phyloP scores from a whole-genome alignment of 495 filamentous ascomycete genomes.

The Bacidia gigantensis region DNA sequence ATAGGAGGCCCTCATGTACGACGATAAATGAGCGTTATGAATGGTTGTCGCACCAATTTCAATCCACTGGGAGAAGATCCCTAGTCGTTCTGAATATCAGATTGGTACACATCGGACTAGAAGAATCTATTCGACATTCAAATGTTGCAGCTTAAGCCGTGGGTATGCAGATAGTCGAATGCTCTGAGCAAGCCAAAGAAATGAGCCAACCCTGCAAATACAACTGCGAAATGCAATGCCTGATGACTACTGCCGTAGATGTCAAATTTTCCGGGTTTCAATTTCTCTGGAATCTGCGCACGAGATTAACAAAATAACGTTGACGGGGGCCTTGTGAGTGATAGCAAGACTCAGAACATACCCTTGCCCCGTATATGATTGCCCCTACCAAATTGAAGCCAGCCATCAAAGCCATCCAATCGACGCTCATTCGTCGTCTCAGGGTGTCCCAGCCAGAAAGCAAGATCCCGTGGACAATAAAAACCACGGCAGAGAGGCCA shows the following conservation, averaged over 20 bases:
- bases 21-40: too few relatives aligned
- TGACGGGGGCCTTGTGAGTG: neutral
- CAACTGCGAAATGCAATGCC: conserved; percentile 36
- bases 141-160: too few relatives aligned
- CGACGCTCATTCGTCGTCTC: conserved; percentile 28
- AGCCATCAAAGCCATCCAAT: conserved; percentile 28
- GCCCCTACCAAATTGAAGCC: conserved; percentile 30
- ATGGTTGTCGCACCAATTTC: too few relatives aligned
- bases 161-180: conserved; percentile 32
- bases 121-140: too few relatives aligned
- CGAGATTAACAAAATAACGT: neutral
- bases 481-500: conserved; percentile 29
- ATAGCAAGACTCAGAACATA: conserved; percentile 14
- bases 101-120: too few relatives aligned
- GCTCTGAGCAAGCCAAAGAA: conserved; percentile 29
- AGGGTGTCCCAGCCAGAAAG: conserved; percentile 28
- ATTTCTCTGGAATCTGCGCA: conserved; percentile 33
- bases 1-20: too few relatives aligned
- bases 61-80: too few relatives aligned
- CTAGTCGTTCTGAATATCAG: too few relatives aligned
- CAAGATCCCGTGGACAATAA: conserved; percentile 29
- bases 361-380: conserved; percentile 30
- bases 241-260: conserved; percentile 38
- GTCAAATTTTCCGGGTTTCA: conserved; percentile 33
- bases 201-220: conserved; percentile 32